Evolutionary conservation across 306 rosid species (phyloP), one percentile per base, ranked within the genome.

Genomic region (Rubus parviflorus): DNA sequence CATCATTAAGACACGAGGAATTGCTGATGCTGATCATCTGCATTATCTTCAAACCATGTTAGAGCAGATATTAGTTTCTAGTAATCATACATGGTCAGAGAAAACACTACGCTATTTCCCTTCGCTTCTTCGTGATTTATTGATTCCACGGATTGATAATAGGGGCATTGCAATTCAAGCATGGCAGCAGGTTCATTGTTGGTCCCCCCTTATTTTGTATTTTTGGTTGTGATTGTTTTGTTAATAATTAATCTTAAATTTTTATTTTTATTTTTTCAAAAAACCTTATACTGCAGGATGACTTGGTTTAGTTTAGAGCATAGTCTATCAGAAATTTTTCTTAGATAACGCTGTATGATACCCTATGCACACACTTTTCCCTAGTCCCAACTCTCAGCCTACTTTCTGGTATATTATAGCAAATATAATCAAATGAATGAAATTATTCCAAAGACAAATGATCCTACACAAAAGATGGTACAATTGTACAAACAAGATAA

Each of bases 31-130:
- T 56, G 99, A 92, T 68, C 96, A 95, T 80, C 69, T 95, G 80
- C 96, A 86, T 80, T 95, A 89, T 80, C 93, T 95, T 66, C 99
- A 81, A 78, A 85, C 85, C 72, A 90, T 92, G 97, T 80, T 95
- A 83, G 99, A 95, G 64, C 99, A 95, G 87, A 90, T 90, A 82
- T 56, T 95, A 91, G 92, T 89, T 67, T 86, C 81, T 72, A 91
- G 99, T 79, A 83, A 85, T 41, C 99, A 95, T 84, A 86, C 96
- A 41, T 95, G 99, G 99, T 95, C 99, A 17, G 97, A 95, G 70
- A 90, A 89, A 88, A 95, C 99, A 52, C 85, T 92, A 6, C 85
- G 87, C 41, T 82, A 87, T 88, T 95, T 95, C 79, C 99, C 99
- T 75, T 30, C 97, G 25, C 88, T 91, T 85, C 82, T 95, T 66